phyloP scores from a whole-genome alignment of 2,329 filamentous ascomycete species.

The Knoxdaviesia proteae region DNA sequence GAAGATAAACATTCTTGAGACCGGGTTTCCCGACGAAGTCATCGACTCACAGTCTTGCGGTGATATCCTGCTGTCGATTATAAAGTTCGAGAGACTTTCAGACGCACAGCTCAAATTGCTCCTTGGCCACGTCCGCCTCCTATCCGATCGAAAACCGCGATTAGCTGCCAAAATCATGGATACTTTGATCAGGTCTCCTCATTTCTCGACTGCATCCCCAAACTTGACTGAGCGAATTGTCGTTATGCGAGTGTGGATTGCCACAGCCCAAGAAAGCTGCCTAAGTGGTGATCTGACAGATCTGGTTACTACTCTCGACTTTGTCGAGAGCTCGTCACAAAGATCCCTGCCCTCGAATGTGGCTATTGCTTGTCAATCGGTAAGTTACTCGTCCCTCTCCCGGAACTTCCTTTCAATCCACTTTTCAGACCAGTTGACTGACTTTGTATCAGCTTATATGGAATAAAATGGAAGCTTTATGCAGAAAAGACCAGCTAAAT shows the following conservation, averaged over 20 bases:
- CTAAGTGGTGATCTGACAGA: not conserved
- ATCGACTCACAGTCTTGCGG: conserved; percentile 28
- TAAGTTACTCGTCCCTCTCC: conserved; percentile 14
- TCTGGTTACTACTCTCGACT: conserved; percentile 6
- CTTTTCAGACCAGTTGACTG: too few relatives aligned
- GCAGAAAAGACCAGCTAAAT: conserved; percentile 27
- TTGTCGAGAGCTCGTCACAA: conserved; percentile 21
- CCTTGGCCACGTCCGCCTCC: conserved; percentile 44
- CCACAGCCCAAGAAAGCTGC: conserved; percentile 19
- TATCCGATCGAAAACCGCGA: conserved; percentile 32
- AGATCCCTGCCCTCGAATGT: conserved; percentile 34
- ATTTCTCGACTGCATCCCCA: conserved; percentile 26
- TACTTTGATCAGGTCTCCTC: conserved; percentile 36
- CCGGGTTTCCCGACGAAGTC: conserved; percentile 17
- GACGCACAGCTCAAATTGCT: conserved; percentile 44
- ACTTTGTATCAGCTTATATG: conserved; percentile 34
- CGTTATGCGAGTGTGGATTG: conserved; percentile 47
- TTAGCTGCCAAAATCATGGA: conserved; percentile 34
- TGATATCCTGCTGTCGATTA: conserved; percentile 37
- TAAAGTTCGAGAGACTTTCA: conserved; percentile 36
- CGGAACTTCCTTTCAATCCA: too few relatives aligned
- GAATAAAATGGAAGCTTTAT: conserved; percentile 49
- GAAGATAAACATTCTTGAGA: conserved; percentile 43
- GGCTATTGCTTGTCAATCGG: conserved; percentile 46
- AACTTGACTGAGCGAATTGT: conserved; percentile 50